phyloP scores from a whole-genome alignment of 495 filamentous ascomycete species.

The Arthonia radiata region DNA sequence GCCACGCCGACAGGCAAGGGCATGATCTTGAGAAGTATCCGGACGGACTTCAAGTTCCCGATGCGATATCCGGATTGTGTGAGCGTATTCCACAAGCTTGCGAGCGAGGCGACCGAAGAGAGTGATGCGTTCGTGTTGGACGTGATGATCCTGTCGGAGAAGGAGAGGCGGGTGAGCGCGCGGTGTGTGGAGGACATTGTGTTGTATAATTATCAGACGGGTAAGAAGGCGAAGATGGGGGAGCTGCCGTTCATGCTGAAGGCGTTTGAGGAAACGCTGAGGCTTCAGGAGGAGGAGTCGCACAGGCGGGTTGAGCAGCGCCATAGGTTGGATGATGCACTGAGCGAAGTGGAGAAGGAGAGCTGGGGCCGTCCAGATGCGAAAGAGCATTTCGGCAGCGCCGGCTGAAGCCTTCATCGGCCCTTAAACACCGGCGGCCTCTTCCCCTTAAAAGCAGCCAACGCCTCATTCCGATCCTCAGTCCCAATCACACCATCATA shows the following conservation, averaged over 20 bases:
- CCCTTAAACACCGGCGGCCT: constrained; percentile 67
- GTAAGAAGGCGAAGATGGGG: constrained; percentile 31
- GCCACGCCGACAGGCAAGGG: constrained; percentile 40
- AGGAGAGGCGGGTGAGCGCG: constrained; percentile 52
- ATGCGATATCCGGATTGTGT: constrained; percentile 74
- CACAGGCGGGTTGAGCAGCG: constrained; percentile 20
- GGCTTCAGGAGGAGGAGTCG: constrained; percentile 38
- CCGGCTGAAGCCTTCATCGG: too few species aligned
- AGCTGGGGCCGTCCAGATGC: constrained; percentile 55
- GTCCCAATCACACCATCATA: constrained; percentile 61
- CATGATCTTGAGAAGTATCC: constrained; percentile 59
- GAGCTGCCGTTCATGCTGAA: constrained; percentile 31
- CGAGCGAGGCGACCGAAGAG: constrained; percentile 19
- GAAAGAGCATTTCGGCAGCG: constrained; percentile 42
- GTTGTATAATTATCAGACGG: constrained; percentile 53
- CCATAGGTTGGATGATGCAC: constrained; percentile 24
- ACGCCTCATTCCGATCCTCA: constrained; percentile 65
- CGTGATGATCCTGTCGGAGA: constrained; percentile 51
- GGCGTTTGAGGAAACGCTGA: constrained; percentile 37
- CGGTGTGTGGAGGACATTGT: constrained; percentile 61
- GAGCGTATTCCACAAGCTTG: constrained; percentile 69
- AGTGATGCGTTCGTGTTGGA: constrained; percentile 33
- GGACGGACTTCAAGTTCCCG: constrained; percentile 79
- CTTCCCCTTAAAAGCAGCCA: constrained; percentile 76
- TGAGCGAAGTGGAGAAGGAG: constrained; percentile 36